Conservation (phyloP, 495 filamentous ascomycete species). For the Aspergillus ostianus region DNA sequence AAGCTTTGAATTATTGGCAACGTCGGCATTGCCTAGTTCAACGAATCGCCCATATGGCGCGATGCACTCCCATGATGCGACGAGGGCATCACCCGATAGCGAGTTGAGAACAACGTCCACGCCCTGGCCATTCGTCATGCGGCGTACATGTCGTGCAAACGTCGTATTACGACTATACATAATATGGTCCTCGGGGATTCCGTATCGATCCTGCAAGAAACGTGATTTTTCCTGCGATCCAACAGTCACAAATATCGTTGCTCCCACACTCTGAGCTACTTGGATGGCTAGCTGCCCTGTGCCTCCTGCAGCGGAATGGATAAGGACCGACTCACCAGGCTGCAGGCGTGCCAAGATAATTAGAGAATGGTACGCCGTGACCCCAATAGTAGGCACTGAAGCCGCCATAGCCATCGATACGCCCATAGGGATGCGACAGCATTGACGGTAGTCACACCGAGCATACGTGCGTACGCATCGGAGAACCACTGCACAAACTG, state of each 20-base stretch:
- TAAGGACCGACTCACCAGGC: background rate
- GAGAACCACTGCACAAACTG: no score
- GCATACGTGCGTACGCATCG: background rate
- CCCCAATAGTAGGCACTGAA: background rate
- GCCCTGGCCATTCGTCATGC: constrained; percentile 43
- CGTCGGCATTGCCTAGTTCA: constrained; percentile 51
- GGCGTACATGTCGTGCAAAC: constrained; percentile 39
- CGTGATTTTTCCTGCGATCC: constrained; percentile 50
- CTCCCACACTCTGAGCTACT: constrained; percentile 53
- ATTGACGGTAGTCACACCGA: background rate
- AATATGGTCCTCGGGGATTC: constrained; percentile 52
- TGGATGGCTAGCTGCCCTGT: constrained; percentile 62
- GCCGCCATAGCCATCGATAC: constrained; percentile 4
- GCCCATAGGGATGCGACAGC: background rate
- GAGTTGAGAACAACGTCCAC: constrained; percentile 59
- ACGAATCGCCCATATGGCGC: constrained; percentile 50
- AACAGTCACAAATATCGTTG: constrained; percentile 59
- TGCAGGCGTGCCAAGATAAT: background rate
- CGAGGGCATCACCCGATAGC: constrained; percentile 37
- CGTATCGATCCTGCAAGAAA: constrained; percentile 47
- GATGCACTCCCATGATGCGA: constrained; percentile 39
- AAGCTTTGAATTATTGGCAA: constrained; percentile 19
- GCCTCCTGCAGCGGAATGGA: constrained; percentile 51
- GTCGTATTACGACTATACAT: constrained; percentile 47
- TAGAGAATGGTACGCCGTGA: background rate